These are phyloP conservation scores for Rhodomyrtus tomentosa DNA, from an alignment of 345 rosid species.

Conservation along the genomic window DNA sequence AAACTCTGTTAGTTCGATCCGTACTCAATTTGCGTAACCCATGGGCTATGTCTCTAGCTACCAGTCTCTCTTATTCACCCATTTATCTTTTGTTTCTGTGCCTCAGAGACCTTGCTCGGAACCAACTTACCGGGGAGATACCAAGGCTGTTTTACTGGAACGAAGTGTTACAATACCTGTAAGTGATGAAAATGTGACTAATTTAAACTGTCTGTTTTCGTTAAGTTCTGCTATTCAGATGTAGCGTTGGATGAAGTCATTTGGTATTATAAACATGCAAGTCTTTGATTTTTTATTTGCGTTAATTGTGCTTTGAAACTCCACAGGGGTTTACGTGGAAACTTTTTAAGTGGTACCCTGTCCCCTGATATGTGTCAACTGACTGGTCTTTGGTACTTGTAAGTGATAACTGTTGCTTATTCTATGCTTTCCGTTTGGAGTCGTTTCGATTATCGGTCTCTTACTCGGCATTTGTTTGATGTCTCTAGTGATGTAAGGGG, in stretches of 20 bases:
- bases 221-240: background rate
- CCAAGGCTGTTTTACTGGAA: constrained; percentile 91
- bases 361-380: constrained; percentile 91
- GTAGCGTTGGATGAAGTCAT: background rate
- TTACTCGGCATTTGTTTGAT: background rate
- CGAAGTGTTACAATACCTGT: constrained; percentile 95
- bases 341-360: constrained; percentile 63
- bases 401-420: constrained; percentile 15
- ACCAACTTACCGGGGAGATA: constrained; percentile 74
- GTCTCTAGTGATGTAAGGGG: constrained; percentile 84
- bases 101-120: constrained; percentile 74
- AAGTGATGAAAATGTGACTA: constrained; percentile 5
- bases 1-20: constrained; percentile 38
- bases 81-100: background rate
- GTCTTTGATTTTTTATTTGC: background rate
- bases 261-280: background rate
- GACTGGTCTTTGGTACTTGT: constrained; percentile 96
- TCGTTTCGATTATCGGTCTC: background rate
- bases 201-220: background rate
- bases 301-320: background rate
- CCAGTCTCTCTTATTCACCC: background rate
- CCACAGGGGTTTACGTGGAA: constrained; percentile 76
- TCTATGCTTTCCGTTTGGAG: background rate
- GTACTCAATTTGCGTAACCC: background rate
- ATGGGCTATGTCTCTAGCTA: background rate